Base-by-base conservation (phyloP, 1,284 basidiomycete genomes). In the Neonothopanus nambi region DNA sequence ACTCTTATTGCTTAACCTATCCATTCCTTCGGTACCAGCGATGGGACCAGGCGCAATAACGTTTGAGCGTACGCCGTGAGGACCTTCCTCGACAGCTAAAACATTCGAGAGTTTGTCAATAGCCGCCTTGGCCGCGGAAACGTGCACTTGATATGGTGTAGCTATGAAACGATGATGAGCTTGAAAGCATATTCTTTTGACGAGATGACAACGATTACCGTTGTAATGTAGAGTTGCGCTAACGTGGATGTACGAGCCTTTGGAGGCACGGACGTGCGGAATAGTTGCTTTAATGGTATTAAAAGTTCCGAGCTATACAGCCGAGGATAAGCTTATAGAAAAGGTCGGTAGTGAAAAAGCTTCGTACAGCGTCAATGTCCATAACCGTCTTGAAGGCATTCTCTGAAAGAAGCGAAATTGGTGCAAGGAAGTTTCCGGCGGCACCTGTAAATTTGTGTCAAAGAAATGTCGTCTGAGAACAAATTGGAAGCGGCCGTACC, bases 281-380 rank as follows among this genome's bases (percentile, higher is more conserved):
- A 96, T 70, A 0, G 94, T 96, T 0, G 93, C 93, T 68, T 97
- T 96, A 70, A 98, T 81, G 7, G 95, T 98, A 72, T 98, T 89
- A 77, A 87, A 98, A 2, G 93, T 95, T 23, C 95, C 95, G 37
- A 97, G 75, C 88, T 91, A n/a, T n/a, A n/a, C 17, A 23, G 44
- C 17, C 15, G n/a, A 20, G 18, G n/a, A 3, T 48, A 53, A 46
- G 24, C 17, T n/a, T n/a, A n/a, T n/a, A n/a, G n/a, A 56, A 23
- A 51, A 37, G 21, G 21, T n/a, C 30, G 44, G 38, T 39, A 40
- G 20, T 15, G 33, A 37, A 26, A 24, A 15, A 28, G 20, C 45
- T 26, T 70, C 82, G 35, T 63, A 91, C 89, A 28, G 93, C 87
- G 70, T 98, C 95, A 61, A 98, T 98, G 66, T 96, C 93, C 55